Base-by-base conservation (phyloP, 768 basidiomycete species). In the Auricularia auricula-judae region DNA sequence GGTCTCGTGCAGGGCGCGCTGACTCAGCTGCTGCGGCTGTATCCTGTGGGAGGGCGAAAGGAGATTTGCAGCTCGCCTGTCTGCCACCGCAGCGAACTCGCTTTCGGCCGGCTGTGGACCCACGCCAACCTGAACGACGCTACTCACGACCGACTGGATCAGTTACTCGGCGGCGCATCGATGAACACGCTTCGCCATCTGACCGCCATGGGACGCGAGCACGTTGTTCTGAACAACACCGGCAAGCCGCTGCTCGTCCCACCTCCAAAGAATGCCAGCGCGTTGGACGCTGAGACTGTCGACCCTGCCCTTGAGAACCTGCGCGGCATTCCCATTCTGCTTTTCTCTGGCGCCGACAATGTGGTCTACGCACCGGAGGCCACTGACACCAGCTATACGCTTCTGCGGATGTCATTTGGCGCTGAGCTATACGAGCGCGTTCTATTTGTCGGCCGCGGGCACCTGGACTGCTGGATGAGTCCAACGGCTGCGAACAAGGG, bases 111-210 rank as follows among this genome's bases (percentile, higher is more conserved):
- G 4, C 53, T 63, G 8, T 63, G 63, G 63, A 42, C 18, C 4
- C 63, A 63, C 44, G 53, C 33, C 29, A 63, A 63, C 36, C 36
- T 63, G 21, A 54, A 63, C 33, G 35, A 43, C n/a, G 63, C 54
- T 35, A 35, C 54, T 47, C 63, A 63, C 63, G 63, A 51, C 35
- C 35, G 39, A 8, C 47, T 63, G 23, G 47, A 63, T 51, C 33
- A 63, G 47, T 7, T 54, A 3, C 33, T 63, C 63, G 63, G 63
- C 34, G 63, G 63, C 14, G 53, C 34, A 16, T 42, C 44, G 14
- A 63, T 63, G 63, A 63, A 36, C 29, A 36, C 21, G 3, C 47
- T 63, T 33, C 21, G 35, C 12, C 63, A 63, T 23, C 36, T 63
- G 21, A 36, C 53, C 23, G 36, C 33, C 34, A 63, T 63, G 63